Conservation (phyloP, 192 early-diverging fungal genomes). For the Thamnidium elegans region DNA sequence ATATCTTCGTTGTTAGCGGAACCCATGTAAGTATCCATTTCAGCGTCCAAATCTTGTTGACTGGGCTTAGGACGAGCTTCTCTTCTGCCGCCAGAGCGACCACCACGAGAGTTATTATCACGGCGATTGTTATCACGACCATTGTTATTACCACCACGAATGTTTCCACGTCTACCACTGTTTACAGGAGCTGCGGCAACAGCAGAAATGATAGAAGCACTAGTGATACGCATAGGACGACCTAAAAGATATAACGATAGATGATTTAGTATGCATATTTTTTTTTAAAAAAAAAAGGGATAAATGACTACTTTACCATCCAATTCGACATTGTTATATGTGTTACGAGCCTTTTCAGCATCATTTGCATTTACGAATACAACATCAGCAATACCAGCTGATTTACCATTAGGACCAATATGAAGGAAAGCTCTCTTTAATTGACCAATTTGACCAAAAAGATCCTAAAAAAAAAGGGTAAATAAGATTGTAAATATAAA, state of each 20-base stretch:
- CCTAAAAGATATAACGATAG: neutral
- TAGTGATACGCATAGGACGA: constrained; percentile 29
- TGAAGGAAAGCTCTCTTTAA: constrained; percentile 43
- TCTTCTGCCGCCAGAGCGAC: constrained; percentile 21
- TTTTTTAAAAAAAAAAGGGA: neutral
- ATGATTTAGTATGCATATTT: neutral
- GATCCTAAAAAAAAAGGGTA: constrained; percentile 36
- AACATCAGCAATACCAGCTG: constrained; percentile 50
- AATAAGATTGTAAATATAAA: neutral
- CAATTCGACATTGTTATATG: constrained; percentile 47
- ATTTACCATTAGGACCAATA: constrained; percentile 51
- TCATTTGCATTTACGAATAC: constrained; percentile 40
- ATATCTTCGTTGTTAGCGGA: no score
- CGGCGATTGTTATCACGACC: constrained; percentile 10
- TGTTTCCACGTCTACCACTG: constrained; percentile 12
- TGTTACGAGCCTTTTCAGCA: constrained; percentile 45
- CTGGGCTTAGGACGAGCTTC: constrained; percentile 19
- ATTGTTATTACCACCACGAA: constrained; percentile 12
- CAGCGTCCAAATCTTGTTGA: constrained; percentile 51
- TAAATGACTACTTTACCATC: constrained; percentile 38
- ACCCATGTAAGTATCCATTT: constrained; percentile 57
- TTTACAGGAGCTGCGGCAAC: neutral
- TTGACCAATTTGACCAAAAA: constrained; percentile 51
- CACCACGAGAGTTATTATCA: constrained; percentile 8
- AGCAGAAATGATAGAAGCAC: constrained; percentile 3